A percentile compares a stretch with the other conserved stretches of the same genome.
These are phyloP conservation scores for Hyphopichia homilentoma DNA, from an alignment of 805 yeast species.

Conservation along the genomic window DNA sequence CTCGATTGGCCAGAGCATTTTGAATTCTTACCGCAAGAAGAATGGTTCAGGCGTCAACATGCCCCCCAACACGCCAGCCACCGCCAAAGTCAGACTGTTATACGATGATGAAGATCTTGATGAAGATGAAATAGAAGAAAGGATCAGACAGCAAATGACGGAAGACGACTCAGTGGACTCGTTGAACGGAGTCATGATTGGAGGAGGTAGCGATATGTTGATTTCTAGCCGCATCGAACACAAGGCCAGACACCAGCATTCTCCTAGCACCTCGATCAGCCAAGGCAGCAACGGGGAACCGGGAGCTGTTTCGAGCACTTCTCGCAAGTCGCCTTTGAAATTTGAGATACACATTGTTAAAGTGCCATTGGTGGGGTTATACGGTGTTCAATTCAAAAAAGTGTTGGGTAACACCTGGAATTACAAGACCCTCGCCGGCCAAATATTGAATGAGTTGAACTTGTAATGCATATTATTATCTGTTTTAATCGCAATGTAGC, in stretches of 20 bases:
- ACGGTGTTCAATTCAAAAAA: conserved; percentile 94
- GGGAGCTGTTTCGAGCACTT: conserved; percentile 2
- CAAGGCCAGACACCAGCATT: conserved; percentile 32
- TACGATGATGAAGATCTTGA: conserved; percentile 25
- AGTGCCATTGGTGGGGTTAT: conserved; percentile 83
- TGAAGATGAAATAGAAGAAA: conserved; percentile 27
- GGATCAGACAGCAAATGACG: conserved; percentile 18
- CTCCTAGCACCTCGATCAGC: conserved; percentile 20
- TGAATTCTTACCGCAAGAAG: conserved; percentile 48
- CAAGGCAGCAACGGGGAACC: conserved; percentile 13
- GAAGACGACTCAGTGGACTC: conserved; percentile 63
- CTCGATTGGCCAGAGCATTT: conserved; percentile 55
- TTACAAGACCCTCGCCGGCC: conserved; percentile 86
- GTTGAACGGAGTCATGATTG: conserved; percentile 46
- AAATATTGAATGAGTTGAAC: conserved; percentile 69
- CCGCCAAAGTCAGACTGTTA: conserved; percentile 34
- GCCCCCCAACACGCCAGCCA: conserved; percentile 58
- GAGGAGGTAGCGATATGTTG: conserved; percentile 58
- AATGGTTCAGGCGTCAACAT: conserved; percentile 36
- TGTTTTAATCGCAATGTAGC: not conserved
- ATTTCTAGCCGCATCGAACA: conserved; percentile 58
- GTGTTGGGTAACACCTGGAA: conserved; percentile 93
- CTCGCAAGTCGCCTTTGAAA: conserved; percentile 55
- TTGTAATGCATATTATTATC: conserved; percentile 27
- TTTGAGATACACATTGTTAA: conserved; percentile 91